A percentile compares a stretch with the other conserved stretches of the same genome.
Evolutionary conservation across 495 filamentous ascomycete genomes (phyloP).

Genomic region (Tricharina praecox): DNA sequence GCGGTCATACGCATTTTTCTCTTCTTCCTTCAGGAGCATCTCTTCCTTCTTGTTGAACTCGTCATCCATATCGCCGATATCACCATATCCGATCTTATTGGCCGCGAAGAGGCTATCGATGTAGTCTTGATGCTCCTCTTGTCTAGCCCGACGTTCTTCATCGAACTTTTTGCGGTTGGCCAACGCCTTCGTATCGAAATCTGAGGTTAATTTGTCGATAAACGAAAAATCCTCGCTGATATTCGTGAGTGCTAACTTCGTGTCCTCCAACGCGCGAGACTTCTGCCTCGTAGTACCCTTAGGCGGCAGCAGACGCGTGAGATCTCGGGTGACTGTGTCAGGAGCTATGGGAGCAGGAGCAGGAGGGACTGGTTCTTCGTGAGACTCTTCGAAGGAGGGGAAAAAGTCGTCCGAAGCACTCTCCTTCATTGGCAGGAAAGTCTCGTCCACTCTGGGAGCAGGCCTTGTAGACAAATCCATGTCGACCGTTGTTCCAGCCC

Average conservation of each 20-base stretch:
- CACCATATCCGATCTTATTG: constrained; percentile 23
- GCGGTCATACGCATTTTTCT: constrained; percentile 16
- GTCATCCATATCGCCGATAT: constrained; percentile 21
- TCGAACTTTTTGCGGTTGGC: constrained; percentile 13
- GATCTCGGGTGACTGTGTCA: not conserved
- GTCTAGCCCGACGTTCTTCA: constrained; percentile 11
- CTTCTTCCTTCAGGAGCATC: constrained; percentile 15
- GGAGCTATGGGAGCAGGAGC: not conserved
- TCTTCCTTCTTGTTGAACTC: constrained; percentile 19
- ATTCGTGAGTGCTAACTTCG: constrained; percentile 10
- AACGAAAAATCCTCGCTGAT: constrained; percentile 25
- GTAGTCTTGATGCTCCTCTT: constrained; percentile 17
- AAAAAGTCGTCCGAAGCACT: constrained; percentile 1
- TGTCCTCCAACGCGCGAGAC: constrained; percentile 10
- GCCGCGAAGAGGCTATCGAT: constrained; percentile 18
- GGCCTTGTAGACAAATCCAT: not conserved
- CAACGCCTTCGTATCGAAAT: constrained; percentile 12
- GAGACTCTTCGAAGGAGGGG: not conserved
- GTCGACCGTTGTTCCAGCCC: constrained; percentile 1
- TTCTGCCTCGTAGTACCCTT: constrained; percentile 3
- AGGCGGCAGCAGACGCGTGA: not conserved
- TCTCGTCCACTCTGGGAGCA: constrained; percentile 2
- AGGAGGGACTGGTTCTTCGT: not conserved
- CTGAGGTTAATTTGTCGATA: constrained; percentile 15
- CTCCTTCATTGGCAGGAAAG: constrained; percentile 3